Percentiles rank a stretch among this genome's conserved stretches.
phyloP scores from a whole-genome alignment of 257 asterid species.

The Nyctanthes arbortristis region DNA sequence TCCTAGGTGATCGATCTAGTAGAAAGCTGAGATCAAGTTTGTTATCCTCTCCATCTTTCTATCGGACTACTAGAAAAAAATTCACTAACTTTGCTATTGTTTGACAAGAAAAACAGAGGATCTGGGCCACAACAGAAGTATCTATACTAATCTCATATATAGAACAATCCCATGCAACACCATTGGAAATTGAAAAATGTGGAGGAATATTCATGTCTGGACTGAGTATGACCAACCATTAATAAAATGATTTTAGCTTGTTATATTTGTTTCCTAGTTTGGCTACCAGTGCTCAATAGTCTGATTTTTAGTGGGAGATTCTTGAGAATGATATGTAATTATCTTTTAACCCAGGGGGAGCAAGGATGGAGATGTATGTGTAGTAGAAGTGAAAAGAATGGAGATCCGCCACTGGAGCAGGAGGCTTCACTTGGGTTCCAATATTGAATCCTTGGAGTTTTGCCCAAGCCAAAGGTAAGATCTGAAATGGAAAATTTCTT shows the following conservation, averaged over 20 bases:
- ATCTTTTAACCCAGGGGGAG: slow-evolving; percentile 61
- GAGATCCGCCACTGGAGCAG: slow-evolving; percentile 79
- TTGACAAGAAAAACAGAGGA: background rate
- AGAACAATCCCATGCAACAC: background rate
- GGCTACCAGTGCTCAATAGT: background rate
- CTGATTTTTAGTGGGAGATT: background rate
- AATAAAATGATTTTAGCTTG: background rate
- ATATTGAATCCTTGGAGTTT: slow-evolving; percentile 71
- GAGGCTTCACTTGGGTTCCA: slow-evolving; percentile 86
- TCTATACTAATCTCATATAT: too few species aligned
- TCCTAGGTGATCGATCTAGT: background rate
- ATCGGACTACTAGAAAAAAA: too few species aligned
- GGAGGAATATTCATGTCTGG: background rate
- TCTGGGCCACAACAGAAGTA: background rate
- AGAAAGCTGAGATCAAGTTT: too few species aligned
- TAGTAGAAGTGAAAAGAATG: slow-evolving; percentile 84
- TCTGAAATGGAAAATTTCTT: background rate
- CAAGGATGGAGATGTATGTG: slow-evolving; percentile 93
- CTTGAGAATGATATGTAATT: slow-evolving; percentile 12
- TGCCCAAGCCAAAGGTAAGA: slow-evolving; percentile 92
- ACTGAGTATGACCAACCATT: slow-evolving; percentile 1
- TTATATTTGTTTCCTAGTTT: background rate
- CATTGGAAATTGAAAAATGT: background rate
- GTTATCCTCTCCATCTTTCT: too few species aligned
- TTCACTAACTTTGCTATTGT: background rate